Evolutionary conservation across 2,329 filamentous ascomycete genomes (phyloP).

Genomic region (Botryotinia calthae): DNA sequence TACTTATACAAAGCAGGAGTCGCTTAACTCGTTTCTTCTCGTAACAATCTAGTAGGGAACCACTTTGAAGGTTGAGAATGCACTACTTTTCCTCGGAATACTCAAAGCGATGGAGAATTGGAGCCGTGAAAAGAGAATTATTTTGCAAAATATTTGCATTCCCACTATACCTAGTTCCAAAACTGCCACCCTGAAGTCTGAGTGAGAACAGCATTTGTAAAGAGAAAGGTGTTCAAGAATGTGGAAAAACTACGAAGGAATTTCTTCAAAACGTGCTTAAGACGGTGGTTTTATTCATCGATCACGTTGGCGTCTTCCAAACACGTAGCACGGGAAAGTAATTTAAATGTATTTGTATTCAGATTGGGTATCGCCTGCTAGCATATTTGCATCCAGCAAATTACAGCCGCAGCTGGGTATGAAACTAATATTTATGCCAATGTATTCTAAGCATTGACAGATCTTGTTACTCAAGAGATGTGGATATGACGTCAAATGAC

Average conservation of each 20-base stretch:
- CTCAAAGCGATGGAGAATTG: neutral
- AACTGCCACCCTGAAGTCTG: neutral
- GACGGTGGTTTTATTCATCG: neutral
- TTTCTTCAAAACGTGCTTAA: neutral
- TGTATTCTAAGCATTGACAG: neutral
- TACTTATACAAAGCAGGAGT: neutral
- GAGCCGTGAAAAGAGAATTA: neutral
- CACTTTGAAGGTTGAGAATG: neutral
- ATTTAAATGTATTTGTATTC: constrained; percentile 9
- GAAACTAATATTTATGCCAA: constrained; percentile 12
- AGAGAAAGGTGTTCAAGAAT: neutral
- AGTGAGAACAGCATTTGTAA: neutral
- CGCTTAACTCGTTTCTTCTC: neutral
- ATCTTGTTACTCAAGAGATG: constrained; percentile 5
- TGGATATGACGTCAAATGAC: constrained; percentile 4
- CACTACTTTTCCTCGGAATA: neutral
- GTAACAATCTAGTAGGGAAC: neutral
- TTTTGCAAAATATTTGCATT: neutral
- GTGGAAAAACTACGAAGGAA: neutral
- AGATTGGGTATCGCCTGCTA: constrained; percentile 17
- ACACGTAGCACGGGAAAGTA: neutral
- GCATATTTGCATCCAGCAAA: constrained; percentile 10
- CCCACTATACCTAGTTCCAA: neutral
- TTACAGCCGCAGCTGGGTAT: constrained; percentile 11
- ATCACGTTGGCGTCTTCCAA: neutral